A percentile compares a stretch with the other conserved stretches of the same genome.
Conservation (phyloP, 2,329 filamentous ascomycete species). For the Ceratocystis huliohia region DNA sequence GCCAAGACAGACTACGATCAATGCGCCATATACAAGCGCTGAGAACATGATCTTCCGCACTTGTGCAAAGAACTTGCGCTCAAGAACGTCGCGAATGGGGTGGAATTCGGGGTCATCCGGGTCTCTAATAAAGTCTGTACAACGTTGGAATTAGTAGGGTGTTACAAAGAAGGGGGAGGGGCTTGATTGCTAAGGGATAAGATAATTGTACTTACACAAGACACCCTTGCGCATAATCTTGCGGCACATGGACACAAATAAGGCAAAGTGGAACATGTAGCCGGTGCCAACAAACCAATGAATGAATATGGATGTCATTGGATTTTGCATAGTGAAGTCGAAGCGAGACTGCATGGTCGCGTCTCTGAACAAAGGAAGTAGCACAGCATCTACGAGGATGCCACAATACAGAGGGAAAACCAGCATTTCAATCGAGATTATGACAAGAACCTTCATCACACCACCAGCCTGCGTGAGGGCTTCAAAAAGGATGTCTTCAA, state of each 20-base stretch:
- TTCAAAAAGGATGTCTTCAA: constrained; percentile 70
- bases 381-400: constrained; percentile 71
- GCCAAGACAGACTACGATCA: constrained; percentile 85
- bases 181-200: too few species aligned
- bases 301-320: constrained; percentile 84
- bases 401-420: constrained; percentile 94
- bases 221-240: constrained; percentile 95
- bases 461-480: constrained; percentile 84
- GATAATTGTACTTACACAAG: constrained; percentile 50
- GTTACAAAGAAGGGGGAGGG: background rate
- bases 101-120: constrained; percentile 98
- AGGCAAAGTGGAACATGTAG: constrained; percentile 99
- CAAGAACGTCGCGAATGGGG: constrained; percentile 88
- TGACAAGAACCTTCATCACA: constrained; percentile 93
- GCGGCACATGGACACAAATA: constrained; percentile 97
- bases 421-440: constrained; percentile 98
- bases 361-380: constrained; percentile 77
- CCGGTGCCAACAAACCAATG: constrained; percentile 98
- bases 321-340: constrained; percentile 63
- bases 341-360: constrained; percentile 66
- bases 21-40: constrained; percentile 82
- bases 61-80: constrained; percentile 83
- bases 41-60: constrained; percentile 93
- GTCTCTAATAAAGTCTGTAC: constrained; percentile 81
- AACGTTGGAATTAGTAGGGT: constrained; percentile 26